Evolutionary conservation across 2,329 filamentous ascomycete species (phyloP).

Genomic region (Neofusicoccum umdonicola): DNA sequence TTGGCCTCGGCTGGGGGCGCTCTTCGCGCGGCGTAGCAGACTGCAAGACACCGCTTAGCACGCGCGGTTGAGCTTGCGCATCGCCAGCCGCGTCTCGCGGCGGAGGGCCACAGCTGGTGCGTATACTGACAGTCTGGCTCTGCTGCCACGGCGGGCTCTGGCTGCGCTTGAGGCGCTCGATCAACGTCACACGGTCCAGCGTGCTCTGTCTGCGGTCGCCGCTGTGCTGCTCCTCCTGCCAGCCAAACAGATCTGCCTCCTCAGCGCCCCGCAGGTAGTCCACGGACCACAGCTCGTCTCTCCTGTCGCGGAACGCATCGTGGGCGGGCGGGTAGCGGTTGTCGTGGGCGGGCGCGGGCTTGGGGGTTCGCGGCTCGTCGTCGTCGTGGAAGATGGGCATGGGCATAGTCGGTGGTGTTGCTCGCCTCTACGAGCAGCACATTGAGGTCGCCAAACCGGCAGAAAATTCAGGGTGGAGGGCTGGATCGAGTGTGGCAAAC

Average conservation of each 20-base stretch:
- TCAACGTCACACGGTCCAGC: conserved; percentile 71
- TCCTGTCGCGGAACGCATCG: neutral
- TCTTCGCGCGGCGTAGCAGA: neutral
- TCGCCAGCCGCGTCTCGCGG: neutral
- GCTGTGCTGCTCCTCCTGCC: neutral
- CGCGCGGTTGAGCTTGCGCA: neutral
- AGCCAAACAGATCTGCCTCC: neutral
- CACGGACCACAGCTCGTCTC: neutral
- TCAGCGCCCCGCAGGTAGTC: neutral
- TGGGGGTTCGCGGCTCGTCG: neutral
- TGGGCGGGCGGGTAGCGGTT: neutral
- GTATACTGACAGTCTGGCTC: conserved; percentile 53
- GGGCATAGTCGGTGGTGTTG: conserved; percentile 2
- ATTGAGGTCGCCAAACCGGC: conserved; percentile 4
- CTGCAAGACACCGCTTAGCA: neutral
- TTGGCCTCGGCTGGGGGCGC: neutral
- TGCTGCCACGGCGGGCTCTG: conserved; percentile 66
- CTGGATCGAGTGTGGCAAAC: neutral
- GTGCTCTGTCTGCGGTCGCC: neutral
- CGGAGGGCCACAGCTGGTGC: neutral
- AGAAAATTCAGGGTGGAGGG: neutral
- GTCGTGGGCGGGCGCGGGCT: neutral
- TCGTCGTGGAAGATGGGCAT: conserved; percentile 40
- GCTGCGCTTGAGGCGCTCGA: conserved; percentile 73
- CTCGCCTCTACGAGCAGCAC: conserved; percentile 8